Evolutionary conservation across 768 basidiomycete genomes (phyloP).

Genomic region (Gloeostereum incarnatum): DNA sequence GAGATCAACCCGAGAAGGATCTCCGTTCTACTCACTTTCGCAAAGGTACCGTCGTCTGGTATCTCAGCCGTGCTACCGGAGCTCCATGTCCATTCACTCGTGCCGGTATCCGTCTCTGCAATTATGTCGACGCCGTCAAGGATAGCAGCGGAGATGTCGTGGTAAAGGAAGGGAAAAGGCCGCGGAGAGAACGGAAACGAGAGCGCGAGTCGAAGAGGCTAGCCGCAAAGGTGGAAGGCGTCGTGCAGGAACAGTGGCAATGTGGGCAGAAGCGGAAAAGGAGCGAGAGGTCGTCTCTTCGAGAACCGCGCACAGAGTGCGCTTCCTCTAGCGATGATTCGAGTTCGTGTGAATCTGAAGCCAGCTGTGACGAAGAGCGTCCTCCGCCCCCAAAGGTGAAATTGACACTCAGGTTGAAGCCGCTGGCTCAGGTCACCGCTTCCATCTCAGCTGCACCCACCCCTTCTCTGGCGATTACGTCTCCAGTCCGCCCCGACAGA

Average conservation of each 20-base stretch:
- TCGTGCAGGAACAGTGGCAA: slow-evolving; percentile 15
- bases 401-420: background rate
- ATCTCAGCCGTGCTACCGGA: slow-evolving; percentile 66
- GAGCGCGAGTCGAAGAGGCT: background rate
- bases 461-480: background rate
- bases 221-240: background rate
- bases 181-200: slow-evolving; percentile 14
- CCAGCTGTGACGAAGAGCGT: background rate
- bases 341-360: slow-evolving; percentile 14
- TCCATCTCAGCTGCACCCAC: background rate
- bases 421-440: background rate
- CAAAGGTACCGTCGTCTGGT: slow-evolving; percentile 76
- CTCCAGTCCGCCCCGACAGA: too few relatives aligned
- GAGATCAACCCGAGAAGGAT: slow-evolving; percentile 19
- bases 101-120: slow-evolving; percentile 63
- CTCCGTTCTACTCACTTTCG: slow-evolving; percentile 61
- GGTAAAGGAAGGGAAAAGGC: slow-evolving; percentile 15
- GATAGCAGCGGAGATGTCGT: slow-evolving; percentile 11
- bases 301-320: too few relatives aligned
- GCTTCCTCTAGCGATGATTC: too few relatives aligned
- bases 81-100: slow-evolving; percentile 68
- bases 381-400: slow-evolving; percentile 21
- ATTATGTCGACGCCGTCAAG: slow-evolving; percentile 49
- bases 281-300: slow-evolving; percentile 14
- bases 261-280: slow-evolving; percentile 32